Conservation (phyloP, 306 rosid species). For the Cyamopsis tetragonoloba region DNA sequence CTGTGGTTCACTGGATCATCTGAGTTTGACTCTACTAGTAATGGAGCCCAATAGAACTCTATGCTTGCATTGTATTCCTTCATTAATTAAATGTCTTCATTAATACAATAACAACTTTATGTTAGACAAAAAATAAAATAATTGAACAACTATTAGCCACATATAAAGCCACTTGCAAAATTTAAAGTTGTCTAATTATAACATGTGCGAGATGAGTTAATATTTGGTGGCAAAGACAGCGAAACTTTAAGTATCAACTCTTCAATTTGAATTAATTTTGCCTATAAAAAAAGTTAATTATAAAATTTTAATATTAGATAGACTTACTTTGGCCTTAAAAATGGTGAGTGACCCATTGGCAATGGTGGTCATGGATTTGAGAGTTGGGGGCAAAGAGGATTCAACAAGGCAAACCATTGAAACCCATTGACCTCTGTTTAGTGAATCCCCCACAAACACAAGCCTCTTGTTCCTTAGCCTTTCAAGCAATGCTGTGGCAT, state of each 20-base stretch:
- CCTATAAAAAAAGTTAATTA: too few species aligned
- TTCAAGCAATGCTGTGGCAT: conserved; percentile 68
- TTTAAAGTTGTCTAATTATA: background rate
- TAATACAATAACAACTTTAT: too few species aligned
- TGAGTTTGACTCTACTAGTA: conserved; percentile 76
- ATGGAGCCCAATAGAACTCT: conserved; percentile 88
- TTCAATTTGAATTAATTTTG: too few species aligned
- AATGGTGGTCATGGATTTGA: conserved; percentile 49
- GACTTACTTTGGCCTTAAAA: conserved; percentile 65
- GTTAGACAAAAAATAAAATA: too few species aligned
- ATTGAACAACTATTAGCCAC: background rate
- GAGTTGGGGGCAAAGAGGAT: conserved; percentile 35
- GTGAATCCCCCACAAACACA: conserved; percentile 83
- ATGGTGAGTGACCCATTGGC: conserved; percentile 61
- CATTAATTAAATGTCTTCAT: background rate
- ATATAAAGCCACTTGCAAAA: background rate
- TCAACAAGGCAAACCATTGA: conserved; percentile 80
- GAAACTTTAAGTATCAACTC: too few species aligned
- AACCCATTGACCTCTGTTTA: conserved; percentile 89
- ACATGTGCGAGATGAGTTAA: too few species aligned
- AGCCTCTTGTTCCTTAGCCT: conserved; percentile 80
- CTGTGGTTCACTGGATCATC: conserved; percentile 66
- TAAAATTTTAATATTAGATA: too few species aligned
- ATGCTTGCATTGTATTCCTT: conserved; percentile 69
- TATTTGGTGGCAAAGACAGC: too few species aligned